Base-by-base conservation (phyloP, 441 rosid genomes). In the Macaranga tanarius region DNA sequence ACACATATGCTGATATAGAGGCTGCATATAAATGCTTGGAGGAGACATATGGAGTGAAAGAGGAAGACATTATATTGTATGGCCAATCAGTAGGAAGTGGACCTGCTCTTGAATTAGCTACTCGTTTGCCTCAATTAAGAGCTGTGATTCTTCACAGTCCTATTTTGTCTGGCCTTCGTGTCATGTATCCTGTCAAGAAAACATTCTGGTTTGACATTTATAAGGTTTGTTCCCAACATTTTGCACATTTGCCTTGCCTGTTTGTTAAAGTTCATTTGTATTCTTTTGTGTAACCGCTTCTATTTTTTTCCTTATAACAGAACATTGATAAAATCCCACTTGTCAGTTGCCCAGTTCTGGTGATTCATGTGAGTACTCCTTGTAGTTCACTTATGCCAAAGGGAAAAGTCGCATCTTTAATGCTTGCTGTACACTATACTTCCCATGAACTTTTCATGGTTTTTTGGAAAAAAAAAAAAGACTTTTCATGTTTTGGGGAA, bases 41-140 rank as follows among this genome's bases (percentile, higher is more conserved):
- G 67, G 95, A 92, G 72, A 86, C 72, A 70, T 91, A 91, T 70
- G 92, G 89, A 34, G 88, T 80, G 62, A 87, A 86, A 82, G 89
- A 92, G 82, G 92, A 89, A 81, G 93, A 92, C 74, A 87, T 82
- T 34, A 83, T 95, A 70, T 80, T 95, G 75, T 95, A 95, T 31
- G 99, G 99, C 23, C 97, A 94, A 69, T 94, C 99, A 1, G 94
- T 95, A 28, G 97, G 99, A 50, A 95, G 97, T 73, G 99, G 99
- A 28, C 97, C 99, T 42, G 82, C 99, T 75, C 86, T 92, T 68
- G 99, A 95, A 64, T 73, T 95, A 71, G 96, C 97, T 67, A 86
- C 88, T 52, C 86, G 79, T 69, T 84, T 95, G 75, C 88, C 87
- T 2, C 84, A 77, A 56, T 67, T 90, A 56, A 84, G 96, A 83